phyloP scores from a whole-genome alignment of 1,139 yeast species.

The Kluyveromyces sp. region DNA sequence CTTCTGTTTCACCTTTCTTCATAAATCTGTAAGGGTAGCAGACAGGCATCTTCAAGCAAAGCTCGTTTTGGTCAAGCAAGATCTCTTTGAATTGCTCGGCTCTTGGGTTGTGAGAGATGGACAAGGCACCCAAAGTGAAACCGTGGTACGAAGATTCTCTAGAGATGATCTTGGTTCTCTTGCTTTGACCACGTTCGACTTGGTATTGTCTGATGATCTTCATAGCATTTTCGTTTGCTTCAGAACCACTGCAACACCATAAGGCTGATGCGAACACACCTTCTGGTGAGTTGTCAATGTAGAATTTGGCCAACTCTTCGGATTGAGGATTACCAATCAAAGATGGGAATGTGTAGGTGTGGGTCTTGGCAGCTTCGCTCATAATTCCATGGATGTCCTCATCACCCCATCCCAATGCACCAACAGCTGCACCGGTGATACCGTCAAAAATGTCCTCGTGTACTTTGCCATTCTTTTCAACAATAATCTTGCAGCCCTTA shows the following conservation, averaged over 20 bases:
- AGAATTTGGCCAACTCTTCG: conserved; percentile 41
- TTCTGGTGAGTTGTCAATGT: conserved; percentile 39
- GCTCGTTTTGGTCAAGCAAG: conserved; percentile 14
- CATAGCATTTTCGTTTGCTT: conserved; percentile 46
- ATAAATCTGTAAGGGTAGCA: conserved; percentile 32
- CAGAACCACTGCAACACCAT: conserved; percentile 47
- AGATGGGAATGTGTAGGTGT: conserved; percentile 39
- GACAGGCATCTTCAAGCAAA: conserved; percentile 18
- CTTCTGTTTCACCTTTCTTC: conserved; percentile 31
- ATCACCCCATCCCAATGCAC: conserved; percentile 28
- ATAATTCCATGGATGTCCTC: conserved; percentile 22
- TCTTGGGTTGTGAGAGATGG: conserved; percentile 36
- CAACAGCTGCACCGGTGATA: conserved; percentile 32
- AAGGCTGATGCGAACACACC: conserved; percentile 40
- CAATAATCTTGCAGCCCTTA: conserved; percentile 41
- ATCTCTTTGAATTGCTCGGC: conserved; percentile 26
- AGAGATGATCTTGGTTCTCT: conserved; percentile 39
- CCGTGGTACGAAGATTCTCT: conserved; percentile 46
- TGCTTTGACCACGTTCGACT: conserved; percentile 37
- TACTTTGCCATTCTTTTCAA: conserved; percentile 41
- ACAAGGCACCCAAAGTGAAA: conserved; percentile 41
- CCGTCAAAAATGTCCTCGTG: conserved; percentile 33
- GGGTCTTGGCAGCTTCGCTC: conserved; percentile 20
- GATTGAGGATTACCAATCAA: conserved; percentile 38
- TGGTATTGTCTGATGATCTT: conserved; percentile 44